Conservation (phyloP, 495 filamentous ascomycete genomes). For the Apiosordaria backusii region DNA sequence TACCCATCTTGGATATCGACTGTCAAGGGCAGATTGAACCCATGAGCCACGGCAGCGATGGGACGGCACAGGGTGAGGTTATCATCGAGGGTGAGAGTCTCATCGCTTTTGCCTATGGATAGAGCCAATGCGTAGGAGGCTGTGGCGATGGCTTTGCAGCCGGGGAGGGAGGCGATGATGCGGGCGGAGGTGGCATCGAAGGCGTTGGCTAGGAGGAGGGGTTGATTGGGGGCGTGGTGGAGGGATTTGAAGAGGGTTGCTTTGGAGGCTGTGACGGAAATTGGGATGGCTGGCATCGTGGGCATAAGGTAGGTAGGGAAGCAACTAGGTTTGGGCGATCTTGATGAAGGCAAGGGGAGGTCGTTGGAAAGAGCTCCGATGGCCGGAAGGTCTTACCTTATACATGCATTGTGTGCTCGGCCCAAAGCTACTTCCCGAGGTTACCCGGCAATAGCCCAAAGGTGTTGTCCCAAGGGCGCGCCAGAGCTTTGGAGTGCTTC, state of each 20-base stretch:
- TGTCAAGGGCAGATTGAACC: slow-evolving; percentile 39
- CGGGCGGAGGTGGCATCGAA: slow-evolving; percentile 48
- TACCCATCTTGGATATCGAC: slow-evolving; percentile 55
- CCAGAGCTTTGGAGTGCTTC: no score
- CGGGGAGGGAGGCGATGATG: slow-evolving; percentile 39
- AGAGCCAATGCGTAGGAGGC: slow-evolving; percentile 50
- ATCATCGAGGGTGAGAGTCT: slow-evolving; percentile 36
- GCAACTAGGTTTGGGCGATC: background rate
- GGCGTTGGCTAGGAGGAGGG: slow-evolving; percentile 52
- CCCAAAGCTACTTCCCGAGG: no score
- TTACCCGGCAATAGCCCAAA: background rate
- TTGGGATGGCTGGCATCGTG: background rate
- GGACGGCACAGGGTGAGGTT: slow-evolving; percentile 32
- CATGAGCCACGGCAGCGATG: slow-evolving; percentile 31
- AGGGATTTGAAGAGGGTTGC: background rate
- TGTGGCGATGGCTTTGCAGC: slow-evolving; percentile 50
- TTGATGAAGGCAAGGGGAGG: background rate
- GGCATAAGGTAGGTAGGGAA: background rate
- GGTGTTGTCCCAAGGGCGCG: background rate
- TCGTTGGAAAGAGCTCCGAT: background rate
- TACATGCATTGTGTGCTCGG: background rate
- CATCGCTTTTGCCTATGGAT: slow-evolving; percentile 41
- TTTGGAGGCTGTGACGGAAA: background rate
- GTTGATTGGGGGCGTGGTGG: slow-evolving; percentile 31
- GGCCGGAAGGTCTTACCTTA: background rate